A percentile compares a stretch with the other conserved stretches of the same genome.
phyloP scores from a whole-genome alignment of 352 stramenopile species.

The Phytophthora vignae region DNA sequence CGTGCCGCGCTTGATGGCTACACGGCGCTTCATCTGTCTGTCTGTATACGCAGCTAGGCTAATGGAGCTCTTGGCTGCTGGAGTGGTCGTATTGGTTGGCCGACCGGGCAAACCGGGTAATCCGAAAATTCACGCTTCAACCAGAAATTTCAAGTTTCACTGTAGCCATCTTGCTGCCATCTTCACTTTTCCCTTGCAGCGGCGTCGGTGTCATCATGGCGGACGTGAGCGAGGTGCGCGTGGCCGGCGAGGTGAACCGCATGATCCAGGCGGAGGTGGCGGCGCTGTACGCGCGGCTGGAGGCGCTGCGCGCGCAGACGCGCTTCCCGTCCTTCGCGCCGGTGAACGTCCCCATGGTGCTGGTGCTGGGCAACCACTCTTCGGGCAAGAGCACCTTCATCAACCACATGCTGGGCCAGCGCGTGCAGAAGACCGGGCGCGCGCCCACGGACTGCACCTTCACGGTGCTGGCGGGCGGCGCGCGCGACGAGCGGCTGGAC shows the following conservation, averaged over 20 bases:
- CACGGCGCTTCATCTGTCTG: slow-evolving; percentile 46
- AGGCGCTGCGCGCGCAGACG: slow-evolving; percentile 66
- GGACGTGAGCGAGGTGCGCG: slow-evolving; percentile 40
- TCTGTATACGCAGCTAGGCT: background rate
- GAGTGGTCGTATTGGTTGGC: slow-evolving; percentile 40
- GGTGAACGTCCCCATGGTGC: slow-evolving; percentile 85
- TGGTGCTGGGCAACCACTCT: slow-evolving; percentile 89
- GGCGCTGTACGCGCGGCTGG: slow-evolving; percentile 73
- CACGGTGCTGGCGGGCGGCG: slow-evolving; percentile 78
- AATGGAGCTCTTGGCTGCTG: slow-evolving; percentile 16
- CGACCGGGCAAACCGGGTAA: background rate
- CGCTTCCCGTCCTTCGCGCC: slow-evolving; percentile 85
- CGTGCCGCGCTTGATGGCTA: slow-evolving; percentile 67
- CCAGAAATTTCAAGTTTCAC: too few species aligned
- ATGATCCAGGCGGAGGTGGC: slow-evolving; percentile 87
- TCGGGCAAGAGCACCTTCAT: slow-evolving; percentile 91
- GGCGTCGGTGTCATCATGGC: background rate
- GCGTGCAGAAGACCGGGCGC: slow-evolving; percentile 85
- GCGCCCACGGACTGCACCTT: slow-evolving; percentile 88
- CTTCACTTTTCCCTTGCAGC: background rate
- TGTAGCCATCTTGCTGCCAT: background rate
- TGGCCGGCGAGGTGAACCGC: slow-evolving; percentile 81
- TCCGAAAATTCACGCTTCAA: too few species aligned
- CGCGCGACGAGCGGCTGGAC: slow-evolving; percentile 77
- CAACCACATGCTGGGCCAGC: slow-evolving; percentile 87